A percentile compares a stretch with the other conserved stretches of the same genome.
Conservation (phyloP, 1,284 basidiomycete species). For the Ganoderma lingzhi region DNA sequence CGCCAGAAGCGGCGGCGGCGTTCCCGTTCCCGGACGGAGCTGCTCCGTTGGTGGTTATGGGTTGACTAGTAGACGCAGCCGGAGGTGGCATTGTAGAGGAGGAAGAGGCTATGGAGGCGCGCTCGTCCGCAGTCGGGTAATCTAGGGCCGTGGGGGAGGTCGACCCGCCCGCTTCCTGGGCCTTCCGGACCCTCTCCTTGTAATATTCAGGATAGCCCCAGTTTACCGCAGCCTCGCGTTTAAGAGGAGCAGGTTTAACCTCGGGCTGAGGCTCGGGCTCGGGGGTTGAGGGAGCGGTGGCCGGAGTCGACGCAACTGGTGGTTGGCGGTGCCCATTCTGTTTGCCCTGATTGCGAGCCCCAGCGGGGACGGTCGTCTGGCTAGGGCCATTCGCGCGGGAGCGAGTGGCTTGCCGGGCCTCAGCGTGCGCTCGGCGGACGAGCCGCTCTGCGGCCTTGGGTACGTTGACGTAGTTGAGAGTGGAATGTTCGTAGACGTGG, state of each 20-base stretch:
- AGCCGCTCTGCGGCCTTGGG: background rate
- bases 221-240: constrained; percentile 18
- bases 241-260: background rate
- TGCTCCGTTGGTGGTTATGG: background rate
- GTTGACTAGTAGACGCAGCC: background rate
- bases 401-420: background rate
- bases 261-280: background rate
- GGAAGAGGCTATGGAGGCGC: background rate
- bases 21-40: background rate
- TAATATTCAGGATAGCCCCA: constrained; percentile 16
- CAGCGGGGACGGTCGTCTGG: background rate
- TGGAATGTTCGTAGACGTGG: background rate
- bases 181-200: background rate
- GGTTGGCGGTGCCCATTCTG: background rate
- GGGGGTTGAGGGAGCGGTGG: background rate
- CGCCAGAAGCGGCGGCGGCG: background rate
- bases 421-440: background rate
- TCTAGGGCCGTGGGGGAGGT: background rate
- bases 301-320: constrained; percentile 10
- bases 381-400: background rate
- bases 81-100: background rate
- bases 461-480: background rate
- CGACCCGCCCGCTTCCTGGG: background rate
- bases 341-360: background rate
- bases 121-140: background rate